Base-by-base conservation (phyloP, 768 basidiomycete species). In the Pisolithus albus region DNA sequence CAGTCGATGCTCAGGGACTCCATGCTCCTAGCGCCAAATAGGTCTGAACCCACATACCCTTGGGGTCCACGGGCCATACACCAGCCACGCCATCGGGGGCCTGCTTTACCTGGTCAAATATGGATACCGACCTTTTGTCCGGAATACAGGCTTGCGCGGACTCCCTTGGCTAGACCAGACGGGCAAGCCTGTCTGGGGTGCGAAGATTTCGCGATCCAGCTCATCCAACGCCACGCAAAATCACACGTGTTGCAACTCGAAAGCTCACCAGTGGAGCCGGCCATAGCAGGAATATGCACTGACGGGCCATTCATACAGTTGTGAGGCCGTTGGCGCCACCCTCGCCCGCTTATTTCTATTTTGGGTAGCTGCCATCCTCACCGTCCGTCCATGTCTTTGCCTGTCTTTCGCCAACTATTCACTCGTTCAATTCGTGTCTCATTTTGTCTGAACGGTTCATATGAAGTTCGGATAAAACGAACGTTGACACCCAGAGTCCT, bases 131-230 rank as follows among this genome's bases (percentile, higher is more conserved):
- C 51, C 70, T 92, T 48, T 70, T 70, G 8, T 74, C 78, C 19
- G n/a, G n/a, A n/a, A n/a, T n/a, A n/a, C n/a, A n/a, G 95, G 95
- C 34, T 11, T 93, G 3, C 77, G 81, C 13, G 94, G 94, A 5
- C 80, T 98, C n/a, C n/a, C n/a, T n/a, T 97, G 95, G 95, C 78
- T 95, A 6, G 95, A 95, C 2, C 95, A 98, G 59, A 90, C 85
- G 0, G 95, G 92, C 7, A 97, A 98, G 65, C 90, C 89, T 0
- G 93, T 93, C 9, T 93, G 95, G 5, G 81, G 82, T 5, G 82
- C 9, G 96, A 94, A 64, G 92, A 96, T 65, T 77, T 82, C 54
- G 77, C 84, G 15, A 67, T 77, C 15, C 61, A 69, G 13, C 82
- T 96, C 51, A 69, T 86, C 23, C 69, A 74, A 13, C 77, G 75